phyloP scores from a whole-genome alignment of 805 yeast species.

The Candida ulmi region DNA sequence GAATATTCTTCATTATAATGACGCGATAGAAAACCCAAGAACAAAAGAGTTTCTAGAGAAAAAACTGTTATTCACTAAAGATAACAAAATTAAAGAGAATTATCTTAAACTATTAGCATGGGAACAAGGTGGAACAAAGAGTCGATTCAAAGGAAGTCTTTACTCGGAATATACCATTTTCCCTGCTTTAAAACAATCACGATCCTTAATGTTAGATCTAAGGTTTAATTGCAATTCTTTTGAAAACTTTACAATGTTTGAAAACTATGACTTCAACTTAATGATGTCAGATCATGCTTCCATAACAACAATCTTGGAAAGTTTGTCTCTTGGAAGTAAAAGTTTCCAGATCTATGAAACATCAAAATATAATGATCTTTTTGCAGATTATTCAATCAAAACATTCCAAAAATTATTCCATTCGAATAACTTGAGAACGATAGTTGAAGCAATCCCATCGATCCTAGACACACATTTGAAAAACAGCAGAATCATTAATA shows the following conservation, averaged over 20 bases:
- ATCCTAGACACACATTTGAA: conserved; percentile 10
- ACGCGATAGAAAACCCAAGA: conserved; percentile 11
- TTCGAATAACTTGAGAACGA: conserved; percentile 10
- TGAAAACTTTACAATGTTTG: neutral
- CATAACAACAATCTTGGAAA: conserved; percentile 6
- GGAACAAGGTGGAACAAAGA: conserved; percentile 2
- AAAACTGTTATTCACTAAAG: conserved; percentile 6
- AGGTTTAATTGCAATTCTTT: neutral
- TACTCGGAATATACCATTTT: conserved; percentile 13
- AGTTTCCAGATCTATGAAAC: conserved; percentile 11
- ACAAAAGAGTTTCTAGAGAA: conserved; percentile 4
- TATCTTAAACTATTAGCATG: conserved; percentile 17
- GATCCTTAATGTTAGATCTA: neutral
- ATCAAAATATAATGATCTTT: conserved; percentile 3
- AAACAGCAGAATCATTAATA: conserved; percentile 4
- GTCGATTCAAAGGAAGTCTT: conserved; percentile 3
- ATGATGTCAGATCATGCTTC: conserved; percentile 6
- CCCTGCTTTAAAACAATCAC: conserved; percentile 2
- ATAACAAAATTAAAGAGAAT: conserved; percentile 13
- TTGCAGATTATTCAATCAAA: conserved; percentile 14
- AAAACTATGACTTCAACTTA: conserved; percentile 12
- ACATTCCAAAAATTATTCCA: conserved; percentile 10
- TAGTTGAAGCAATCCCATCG: conserved; percentile 10
- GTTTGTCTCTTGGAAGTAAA: conserved; percentile 4
- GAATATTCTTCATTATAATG: conserved; percentile 13